A percentile compares a stretch with the other conserved stretches of the same genome.
These are phyloP conservation scores for Ceratobasidium sp. DNA, from an alignment of 1,284 basidiomycete genomes.

Conservation along the genomic window DNA sequence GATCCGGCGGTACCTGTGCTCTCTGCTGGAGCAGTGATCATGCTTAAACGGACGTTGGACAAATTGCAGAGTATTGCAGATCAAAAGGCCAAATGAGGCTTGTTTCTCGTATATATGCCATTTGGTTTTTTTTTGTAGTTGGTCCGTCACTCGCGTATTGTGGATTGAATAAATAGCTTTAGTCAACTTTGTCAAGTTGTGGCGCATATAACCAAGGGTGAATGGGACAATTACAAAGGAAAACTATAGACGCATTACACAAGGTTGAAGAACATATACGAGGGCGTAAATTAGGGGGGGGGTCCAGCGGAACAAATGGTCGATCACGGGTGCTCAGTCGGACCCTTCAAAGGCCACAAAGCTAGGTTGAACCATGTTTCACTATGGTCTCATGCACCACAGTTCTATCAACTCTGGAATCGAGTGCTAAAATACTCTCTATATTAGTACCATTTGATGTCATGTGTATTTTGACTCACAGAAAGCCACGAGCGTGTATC, in stretches of 20 bases:
- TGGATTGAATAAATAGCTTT: constrained; percentile 34
- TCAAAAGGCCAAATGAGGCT: constrained; percentile 18
- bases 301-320: too few relatives aligned
- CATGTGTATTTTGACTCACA: constrained; percentile 4
- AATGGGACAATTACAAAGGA: too few relatives aligned
- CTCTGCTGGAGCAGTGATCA: constrained; percentile 81
- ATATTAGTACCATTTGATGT: too few relatives aligned
- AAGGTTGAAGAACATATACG: too few relatives aligned
- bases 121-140: constrained; percentile 18
- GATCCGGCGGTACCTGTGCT: constrained; percentile 77
- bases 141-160: background rate
- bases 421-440: too few relatives aligned
- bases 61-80: constrained; percentile 57
- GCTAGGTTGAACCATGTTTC: too few relatives aligned
- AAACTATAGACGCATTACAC: too few relatives aligned
- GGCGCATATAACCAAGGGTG: constrained; percentile 27
- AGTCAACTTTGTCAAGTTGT: background rate
- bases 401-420: background rate
- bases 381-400: too few relatives aligned
- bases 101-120: background rate
- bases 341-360: too few relatives aligned
- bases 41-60: constrained; percentile 72
- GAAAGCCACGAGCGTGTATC: background rate
- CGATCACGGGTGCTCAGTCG: too few relatives aligned
- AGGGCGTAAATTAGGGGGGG: too few relatives aligned